Evolutionary conservation across 345 rosid genomes (phyloP), one percentile per base, ranked within the genome.

Genomic region (Bretschneidera sinensis): DNA sequence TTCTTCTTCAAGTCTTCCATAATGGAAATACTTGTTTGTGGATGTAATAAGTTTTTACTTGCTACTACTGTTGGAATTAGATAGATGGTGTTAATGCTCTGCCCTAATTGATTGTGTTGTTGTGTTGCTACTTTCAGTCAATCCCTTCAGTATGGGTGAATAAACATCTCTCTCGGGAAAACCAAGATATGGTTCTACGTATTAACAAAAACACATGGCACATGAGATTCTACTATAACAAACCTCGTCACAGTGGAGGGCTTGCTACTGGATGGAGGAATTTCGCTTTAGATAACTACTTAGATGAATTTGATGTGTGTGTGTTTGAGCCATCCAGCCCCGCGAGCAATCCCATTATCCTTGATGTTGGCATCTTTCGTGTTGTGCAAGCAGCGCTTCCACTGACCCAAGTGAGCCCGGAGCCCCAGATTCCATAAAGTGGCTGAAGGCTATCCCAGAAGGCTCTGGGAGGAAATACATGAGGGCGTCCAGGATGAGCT

Each of bases 201-300:
- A 0, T 54, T 17, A 48, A 67, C 6, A 74, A 64, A 21, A 68
- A 54, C 6, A 71, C 71, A 17, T 84, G 89, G 84, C 23, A n/a
- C 24, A 43, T 66, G 47, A 57, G 62, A 49, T 66, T 53, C 24
- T 52, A 52, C 34, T 70, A 64, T 49, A 60, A 59, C 21, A 54
- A 64, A 14, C 24, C 23, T 13, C 76, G 67, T 2, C 52, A 55
- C 17, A 53, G 45, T 22, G 90, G 85, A 60, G 76, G 83, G 20
- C 58, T 85, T 24, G 28, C 78, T 7, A 43, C 55, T 35, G 90
- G 87, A 14, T 81, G 87, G 90, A 82, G 35, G 81, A 65, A 48
- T 8, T 81, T 84, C 50, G 81, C 72, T 6, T 10, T 43, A 5
- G 87, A 79, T 7, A 84, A 79, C 79, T 67, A 76, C 51, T 62